Conservation (phyloP, 345 rosid species). For the Raphanus sativus region DNA sequence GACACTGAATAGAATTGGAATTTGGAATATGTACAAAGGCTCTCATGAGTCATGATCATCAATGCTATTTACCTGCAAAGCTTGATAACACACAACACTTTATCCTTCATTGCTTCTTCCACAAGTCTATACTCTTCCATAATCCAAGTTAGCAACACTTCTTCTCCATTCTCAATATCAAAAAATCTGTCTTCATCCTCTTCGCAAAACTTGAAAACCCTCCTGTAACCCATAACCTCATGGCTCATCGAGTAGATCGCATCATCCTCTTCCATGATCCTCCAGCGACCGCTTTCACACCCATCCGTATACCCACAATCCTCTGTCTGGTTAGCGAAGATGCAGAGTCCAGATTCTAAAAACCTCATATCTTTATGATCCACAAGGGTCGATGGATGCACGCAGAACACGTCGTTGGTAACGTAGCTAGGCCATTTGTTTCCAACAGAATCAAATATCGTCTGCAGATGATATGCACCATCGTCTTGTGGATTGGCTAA, state of each 20-base stretch:
- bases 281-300: conserved; percentile 1
- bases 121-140: conserved; percentile 5
- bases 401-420: background rate
- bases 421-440: background rate
- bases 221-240: background rate
- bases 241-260: background rate
- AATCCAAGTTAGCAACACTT: background rate
- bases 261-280: background rate
- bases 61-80: background rate
- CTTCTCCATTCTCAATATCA: background rate
- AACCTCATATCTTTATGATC: background rate
- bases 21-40: background rate
- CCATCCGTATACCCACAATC: background rate
- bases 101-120: too few species aligned
- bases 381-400: conserved; percentile 6
- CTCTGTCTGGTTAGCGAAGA: background rate
- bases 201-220: background rate
- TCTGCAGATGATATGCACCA: background rate
- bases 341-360: background rate
- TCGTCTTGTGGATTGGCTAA: background rate
- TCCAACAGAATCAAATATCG: background rate
- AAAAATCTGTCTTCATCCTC: background rate
- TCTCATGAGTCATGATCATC: background rate
- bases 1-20: background rate
- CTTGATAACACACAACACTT: background rate